Base-by-base conservation (phyloP, 1,284 basidiomycete species). In the Trichosporon coremiiforme region DNA sequence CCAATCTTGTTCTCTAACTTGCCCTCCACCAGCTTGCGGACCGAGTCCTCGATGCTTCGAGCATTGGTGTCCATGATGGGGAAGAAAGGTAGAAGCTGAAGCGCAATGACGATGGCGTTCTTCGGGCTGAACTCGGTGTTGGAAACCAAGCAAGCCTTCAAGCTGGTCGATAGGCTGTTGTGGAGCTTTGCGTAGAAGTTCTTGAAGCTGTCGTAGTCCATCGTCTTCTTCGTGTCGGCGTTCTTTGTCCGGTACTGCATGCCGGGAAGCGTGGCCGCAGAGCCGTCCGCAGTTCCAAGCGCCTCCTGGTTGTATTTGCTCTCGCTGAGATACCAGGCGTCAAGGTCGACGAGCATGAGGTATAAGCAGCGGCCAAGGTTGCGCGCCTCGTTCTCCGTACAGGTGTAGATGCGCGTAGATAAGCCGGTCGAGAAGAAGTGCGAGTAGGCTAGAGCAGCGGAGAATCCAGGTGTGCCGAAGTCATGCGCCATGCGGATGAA, bases 301-400 rank as follows among this genome's bases (percentile, higher is more conserved):
- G 85, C 86, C 70, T 86, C 84, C 17, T 79, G 76, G 20, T 77
- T 75, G 75, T 84, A 87, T 9, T 70, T 69, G 6, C 79, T 76
- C 71, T 93, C 90, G 72, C 90, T 88, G 57, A 87, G 85, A 78
- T 89, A 88, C 95, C 94, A 98, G 64, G 87, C 87, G 78, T 86
- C 86, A 13, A 92, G 84, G 77, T 95, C 94, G 20, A 86, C 86
- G 72, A 96, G 85, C 68, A 95, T 87, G 4, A 91, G 90, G 36
- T 88, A 86, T 38, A 99, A 84, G 84, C 96, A 97, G 47, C 91
- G 92, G 29, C 93, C 95, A 78, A 95, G 95, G 83, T 98, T 99
- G 68, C 91, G 89, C 7, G 95, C 95, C 84, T 99, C 96, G 76
- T 93, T 94, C 85, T 97, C 96, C 66, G 94, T 97, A 76, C 93